Evolutionary conservation across 768 basidiomycete species (phyloP).

Genomic region (Kwoniella mangroviensis): DNA sequence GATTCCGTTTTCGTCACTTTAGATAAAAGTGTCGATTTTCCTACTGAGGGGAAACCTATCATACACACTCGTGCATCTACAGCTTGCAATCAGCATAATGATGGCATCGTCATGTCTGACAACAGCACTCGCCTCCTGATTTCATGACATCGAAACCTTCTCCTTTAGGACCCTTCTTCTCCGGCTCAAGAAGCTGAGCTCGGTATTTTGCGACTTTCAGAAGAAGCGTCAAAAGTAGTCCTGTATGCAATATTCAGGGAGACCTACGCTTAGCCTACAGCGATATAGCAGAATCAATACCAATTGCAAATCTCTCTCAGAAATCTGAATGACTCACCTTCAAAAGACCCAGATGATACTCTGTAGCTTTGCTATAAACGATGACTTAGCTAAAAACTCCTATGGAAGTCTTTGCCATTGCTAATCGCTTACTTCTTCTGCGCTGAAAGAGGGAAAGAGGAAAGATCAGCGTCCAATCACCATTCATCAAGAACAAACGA

Average conservation of each 20-base stretch:
- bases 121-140: constrained; percentile 67
- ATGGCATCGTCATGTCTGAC: too few species aligned
- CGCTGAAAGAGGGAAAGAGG: constrained; percentile 60
- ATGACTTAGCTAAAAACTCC: constrained; percentile 15
- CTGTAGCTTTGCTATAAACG: constrained; percentile 66
- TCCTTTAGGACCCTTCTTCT: constrained; percentile 76
- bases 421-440: constrained; percentile 87
- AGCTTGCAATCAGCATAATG: too few species aligned
- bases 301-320: not conserved
- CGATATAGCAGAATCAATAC: not conserved
- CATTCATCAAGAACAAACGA: too few species aligned
- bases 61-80: constrained; percentile 88
- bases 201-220: constrained; percentile 74
- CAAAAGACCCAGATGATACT: constrained; percentile 78
- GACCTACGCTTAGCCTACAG: constrained; percentile 44
- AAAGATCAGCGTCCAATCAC: not conserved
- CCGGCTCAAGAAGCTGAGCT: constrained; percentile 90
- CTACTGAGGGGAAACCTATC: constrained; percentile 95
- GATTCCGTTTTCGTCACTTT: constrained; percentile 91
- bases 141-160: constrained; percentile 88
- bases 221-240: not conserved
- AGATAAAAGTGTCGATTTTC: constrained; percentile 88
- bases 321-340: constrained; percentile 30
- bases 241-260: not conserved
- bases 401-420: not conserved